Conservation (phyloP, 148 eudicot genomes). For the Nyssa sinensis region DNA sequence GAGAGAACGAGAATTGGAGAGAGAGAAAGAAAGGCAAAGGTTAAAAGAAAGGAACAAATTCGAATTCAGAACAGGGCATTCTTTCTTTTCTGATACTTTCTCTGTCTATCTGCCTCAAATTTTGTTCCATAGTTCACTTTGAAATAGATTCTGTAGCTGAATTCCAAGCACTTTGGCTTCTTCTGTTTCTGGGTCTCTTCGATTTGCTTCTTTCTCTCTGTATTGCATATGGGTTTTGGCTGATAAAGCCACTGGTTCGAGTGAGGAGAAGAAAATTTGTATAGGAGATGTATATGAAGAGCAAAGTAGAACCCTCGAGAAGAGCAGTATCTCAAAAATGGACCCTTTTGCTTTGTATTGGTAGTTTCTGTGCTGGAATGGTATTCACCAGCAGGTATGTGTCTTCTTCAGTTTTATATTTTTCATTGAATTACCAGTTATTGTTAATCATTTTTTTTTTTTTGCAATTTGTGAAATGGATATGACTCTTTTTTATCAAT, state of each 20-base stretch:
- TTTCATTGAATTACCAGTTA: background rate
- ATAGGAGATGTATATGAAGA: slow-evolving; percentile 52
- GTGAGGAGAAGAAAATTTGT: slow-evolving; percentile 11
- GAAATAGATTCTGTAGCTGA: slow-evolving; percentile 7
- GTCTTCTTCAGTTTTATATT: slow-evolving; percentile 1
- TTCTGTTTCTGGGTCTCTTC: slow-evolving; percentile 10
- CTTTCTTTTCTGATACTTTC: background rate
- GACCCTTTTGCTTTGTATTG: slow-evolving; percentile 53
- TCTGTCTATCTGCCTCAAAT: slow-evolving; percentile 15
- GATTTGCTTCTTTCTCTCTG: background rate
- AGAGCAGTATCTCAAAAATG: slow-evolving; percentile 39
- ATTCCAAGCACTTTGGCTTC: background rate
- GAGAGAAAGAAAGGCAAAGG: slow-evolving; percentile 15
- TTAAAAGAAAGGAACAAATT: slow-evolving; percentile 21
- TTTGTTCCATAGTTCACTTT: slow-evolving; percentile 2
- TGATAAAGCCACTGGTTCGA: background rate
- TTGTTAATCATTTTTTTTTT: too few relatives aligned
- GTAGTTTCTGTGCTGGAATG: slow-evolving; percentile 64
- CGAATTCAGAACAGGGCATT: slow-evolving; percentile 9
- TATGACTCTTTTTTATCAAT: too few relatives aligned
- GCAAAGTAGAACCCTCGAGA: slow-evolving; percentile 48
- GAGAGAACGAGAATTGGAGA: background rate
- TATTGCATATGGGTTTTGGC: background rate
- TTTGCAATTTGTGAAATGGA: too few relatives aligned
- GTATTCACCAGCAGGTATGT: slow-evolving; percentile 59